Conservation (phyloP, 305 asterid species). For the Ajuga reptans region DNA sequence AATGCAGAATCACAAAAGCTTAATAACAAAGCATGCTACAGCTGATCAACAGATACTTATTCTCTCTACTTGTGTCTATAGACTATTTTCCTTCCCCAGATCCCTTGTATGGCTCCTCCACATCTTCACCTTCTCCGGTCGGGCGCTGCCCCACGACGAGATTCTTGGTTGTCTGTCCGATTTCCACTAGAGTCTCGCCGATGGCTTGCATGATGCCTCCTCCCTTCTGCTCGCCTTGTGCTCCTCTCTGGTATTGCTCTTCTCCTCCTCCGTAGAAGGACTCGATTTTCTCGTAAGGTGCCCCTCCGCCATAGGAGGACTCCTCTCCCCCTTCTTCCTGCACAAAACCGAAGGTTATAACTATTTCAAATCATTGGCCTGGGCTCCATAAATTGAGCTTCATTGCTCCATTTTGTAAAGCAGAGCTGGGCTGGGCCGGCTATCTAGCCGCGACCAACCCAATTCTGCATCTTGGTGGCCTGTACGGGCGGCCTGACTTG, state of each 20-base stretch:
- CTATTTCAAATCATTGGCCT: too few species aligned
- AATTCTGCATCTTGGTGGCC: too few species aligned
- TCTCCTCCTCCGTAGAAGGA: neutral
- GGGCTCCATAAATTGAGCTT: too few species aligned
- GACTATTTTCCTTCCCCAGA: constrained; percentile 4
- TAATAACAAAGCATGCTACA: neutral
- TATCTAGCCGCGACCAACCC: too few species aligned
- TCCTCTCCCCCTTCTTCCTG: constrained; percentile 24
- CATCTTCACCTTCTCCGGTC: neutral
- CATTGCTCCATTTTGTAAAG: too few species aligned
- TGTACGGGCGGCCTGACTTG: too few species aligned
- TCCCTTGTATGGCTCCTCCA: constrained; percentile 9
- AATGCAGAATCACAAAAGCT: neutral
- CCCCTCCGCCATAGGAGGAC: neutral
- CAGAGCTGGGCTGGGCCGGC: too few species aligned
- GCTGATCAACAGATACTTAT: neutral
- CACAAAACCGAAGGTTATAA: neutral
- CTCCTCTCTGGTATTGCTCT: neutral
- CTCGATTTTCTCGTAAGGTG: neutral
- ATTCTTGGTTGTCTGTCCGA: constrained; percentile 61
- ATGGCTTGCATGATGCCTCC: constrained; percentile 52
- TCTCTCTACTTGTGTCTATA: neutral
- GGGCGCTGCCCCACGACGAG: constrained; percentile 40
- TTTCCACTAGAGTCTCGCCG: constrained; percentile 79
- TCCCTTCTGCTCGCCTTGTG: neutral